Conservation (phyloP, 202 grass and related monocot genomes). For the Zoysia matrella region DNA sequence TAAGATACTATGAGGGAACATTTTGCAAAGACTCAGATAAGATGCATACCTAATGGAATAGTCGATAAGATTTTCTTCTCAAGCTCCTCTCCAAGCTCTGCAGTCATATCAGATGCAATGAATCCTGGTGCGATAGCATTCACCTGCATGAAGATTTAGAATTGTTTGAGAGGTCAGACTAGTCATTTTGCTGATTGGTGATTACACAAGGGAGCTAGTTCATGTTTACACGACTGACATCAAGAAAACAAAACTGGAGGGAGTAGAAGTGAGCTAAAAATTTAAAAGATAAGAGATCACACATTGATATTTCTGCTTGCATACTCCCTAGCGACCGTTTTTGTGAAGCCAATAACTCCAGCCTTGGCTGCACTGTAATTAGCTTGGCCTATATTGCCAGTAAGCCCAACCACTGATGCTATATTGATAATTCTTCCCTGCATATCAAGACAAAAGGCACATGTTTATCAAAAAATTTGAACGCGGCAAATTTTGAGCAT, state of each 20-base stretch:
- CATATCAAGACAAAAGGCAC: constrained; percentile 38
- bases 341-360: constrained; percentile 96
- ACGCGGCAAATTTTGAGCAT: background rate
- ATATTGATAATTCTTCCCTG: constrained; percentile 95
- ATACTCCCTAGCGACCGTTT: constrained; percentile 97
- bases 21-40: background rate
- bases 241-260: too few species aligned
- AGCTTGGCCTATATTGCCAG: constrained; percentile 90
- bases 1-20: background rate
- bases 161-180: constrained; percentile 21
- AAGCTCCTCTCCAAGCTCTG: constrained; percentile 77
- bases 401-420: constrained; percentile 88
- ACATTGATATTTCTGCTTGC: constrained; percentile 97
- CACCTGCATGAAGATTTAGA: constrained; percentile 60
- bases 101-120: constrained; percentile 96
- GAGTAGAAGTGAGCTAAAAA: constrained; percentile 6
- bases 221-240: too few species aligned
- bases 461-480: constrained; percentile 7
- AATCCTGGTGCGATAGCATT: constrained; percentile 98
- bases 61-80: constrained; percentile 83
- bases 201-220: too few species aligned
- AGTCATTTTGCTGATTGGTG: too few species aligned
- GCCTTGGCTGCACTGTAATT: constrained; percentile 97
- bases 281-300: constrained; percentile 24
- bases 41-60: constrained; percentile 80